Percentiles rank a stretch among this genome's conserved stretches.
phyloP scores from a whole-genome alignment of 106 monocot genomes.

The Acorus gramineus region DNA sequence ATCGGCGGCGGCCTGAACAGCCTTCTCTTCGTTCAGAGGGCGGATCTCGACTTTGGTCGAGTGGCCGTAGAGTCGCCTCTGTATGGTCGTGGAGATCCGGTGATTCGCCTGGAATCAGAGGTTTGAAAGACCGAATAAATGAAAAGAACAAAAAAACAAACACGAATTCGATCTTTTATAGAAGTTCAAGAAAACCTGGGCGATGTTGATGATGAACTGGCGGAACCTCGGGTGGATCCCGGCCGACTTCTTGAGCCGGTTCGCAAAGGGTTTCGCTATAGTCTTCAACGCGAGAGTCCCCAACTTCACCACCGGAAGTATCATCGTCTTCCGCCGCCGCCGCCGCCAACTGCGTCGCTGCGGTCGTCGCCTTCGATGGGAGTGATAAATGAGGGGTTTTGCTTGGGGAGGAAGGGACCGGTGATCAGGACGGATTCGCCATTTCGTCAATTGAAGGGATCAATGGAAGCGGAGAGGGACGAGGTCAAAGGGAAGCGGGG shows the following conservation, averaged over 20 bases:
- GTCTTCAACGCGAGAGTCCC: slow-evolving; percentile 51
- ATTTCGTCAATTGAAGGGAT: no score
- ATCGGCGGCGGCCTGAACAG: slow-evolving; percentile 85
- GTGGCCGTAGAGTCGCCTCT: slow-evolving; percentile 81
- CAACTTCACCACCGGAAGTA: slow-evolving; percentile 59
- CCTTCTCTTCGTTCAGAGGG: slow-evolving; percentile 88
- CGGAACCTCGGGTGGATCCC: slow-evolving; percentile 58
- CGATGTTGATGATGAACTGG: slow-evolving; percentile 44
- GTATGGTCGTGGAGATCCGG: slow-evolving; percentile 68
- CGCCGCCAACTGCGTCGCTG: no score
- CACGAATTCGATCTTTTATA: no score
- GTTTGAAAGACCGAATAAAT: no score
- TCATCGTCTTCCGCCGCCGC: slow-evolving; percentile 13
- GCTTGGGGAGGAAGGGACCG: no score
- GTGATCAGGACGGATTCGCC: no score
- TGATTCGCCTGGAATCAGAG: slow-evolving; percentile 52
- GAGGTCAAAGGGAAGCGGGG: no score
- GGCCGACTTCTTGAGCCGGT: slow-evolving; percentile 49
- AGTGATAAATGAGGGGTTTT: no score
- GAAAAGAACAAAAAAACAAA: no score
- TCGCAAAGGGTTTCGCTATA: slow-evolving; percentile 47
- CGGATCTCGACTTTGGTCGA: slow-evolving; percentile 73
- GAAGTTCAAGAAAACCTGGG: slow-evolving; percentile 27
- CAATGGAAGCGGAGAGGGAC: no score
- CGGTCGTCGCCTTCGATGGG: no score